phyloP scores from a whole-genome alignment of 768 basidiomycete genomes.

The Macrolepiota dolichaula region DNA sequence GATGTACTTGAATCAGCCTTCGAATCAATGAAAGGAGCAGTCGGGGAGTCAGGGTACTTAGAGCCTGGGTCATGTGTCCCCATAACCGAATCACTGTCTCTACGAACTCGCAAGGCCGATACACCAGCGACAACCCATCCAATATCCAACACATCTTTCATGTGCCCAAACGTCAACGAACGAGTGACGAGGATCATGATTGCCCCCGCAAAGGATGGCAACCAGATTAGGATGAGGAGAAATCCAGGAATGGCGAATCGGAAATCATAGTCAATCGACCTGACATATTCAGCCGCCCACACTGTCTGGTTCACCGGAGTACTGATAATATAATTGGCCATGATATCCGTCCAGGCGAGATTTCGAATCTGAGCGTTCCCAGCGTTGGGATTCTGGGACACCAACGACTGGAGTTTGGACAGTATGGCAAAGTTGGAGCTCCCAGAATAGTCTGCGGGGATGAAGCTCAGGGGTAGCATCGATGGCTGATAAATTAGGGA shows the following conservation, averaged over 20 bases:
- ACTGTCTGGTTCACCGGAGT: background rate
- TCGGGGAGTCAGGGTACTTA: too few species aligned
- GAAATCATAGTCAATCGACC: constrained; percentile 1
- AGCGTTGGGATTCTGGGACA: background rate
- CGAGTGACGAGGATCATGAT: background rate
- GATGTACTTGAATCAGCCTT: too few species aligned
- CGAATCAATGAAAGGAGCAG: too few species aligned
- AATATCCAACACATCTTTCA: constrained; percentile 3
- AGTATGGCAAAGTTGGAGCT: background rate
- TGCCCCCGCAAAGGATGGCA: constrained; percentile 1
- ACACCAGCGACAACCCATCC: constrained; percentile 6
- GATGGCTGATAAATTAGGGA: background rate
- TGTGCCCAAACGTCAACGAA: constrained; percentile 3
- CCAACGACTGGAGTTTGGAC: constrained; percentile 1
- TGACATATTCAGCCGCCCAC: background rate
- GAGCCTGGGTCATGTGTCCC: too few species aligned
- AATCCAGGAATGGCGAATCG: constrained; percentile 7
- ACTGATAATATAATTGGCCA: constrained; percentile 4
- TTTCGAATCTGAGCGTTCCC: constrained; percentile 9
- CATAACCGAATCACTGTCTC: too few species aligned
- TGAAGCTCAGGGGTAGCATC: background rate
- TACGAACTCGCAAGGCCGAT: background rate
- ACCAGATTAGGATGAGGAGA: constrained; percentile 6
- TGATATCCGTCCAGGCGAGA: constrained; percentile 6
- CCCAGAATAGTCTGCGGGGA: background rate